These are phyloP conservation scores for Podospora bellae-mahoneyi DNA, from an alignment of 495 filamentous ascomycete genomes.

Conservation along the genomic window DNA sequence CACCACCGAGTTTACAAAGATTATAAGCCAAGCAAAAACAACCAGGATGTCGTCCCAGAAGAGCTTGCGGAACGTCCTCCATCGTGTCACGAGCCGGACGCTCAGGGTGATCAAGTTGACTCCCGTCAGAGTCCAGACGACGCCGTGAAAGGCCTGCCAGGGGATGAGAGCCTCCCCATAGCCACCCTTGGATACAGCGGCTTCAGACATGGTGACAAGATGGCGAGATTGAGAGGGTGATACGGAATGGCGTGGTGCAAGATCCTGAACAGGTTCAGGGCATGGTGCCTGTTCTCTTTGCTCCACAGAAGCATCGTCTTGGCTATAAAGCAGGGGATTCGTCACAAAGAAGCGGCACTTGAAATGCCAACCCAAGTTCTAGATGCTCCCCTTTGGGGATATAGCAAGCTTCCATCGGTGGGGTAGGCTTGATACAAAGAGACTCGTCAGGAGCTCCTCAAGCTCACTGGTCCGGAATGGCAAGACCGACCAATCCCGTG, in stretches of 20 bases:
- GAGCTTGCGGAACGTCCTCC: constrained; percentile 7
- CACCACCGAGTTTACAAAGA: constrained; percentile 5
- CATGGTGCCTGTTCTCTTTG: not conserved
- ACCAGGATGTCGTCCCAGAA: constrained; percentile 18
- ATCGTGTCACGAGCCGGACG: constrained; percentile 13
- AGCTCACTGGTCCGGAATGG: not conserved
- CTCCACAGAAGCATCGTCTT: not conserved
- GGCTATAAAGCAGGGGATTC: not conserved
- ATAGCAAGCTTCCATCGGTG: not conserved
- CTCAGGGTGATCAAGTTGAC: constrained; percentile 7
- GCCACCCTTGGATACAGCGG: not conserved
- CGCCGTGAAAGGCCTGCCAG: constrained; percentile 1
- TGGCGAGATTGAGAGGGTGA: not conserved
- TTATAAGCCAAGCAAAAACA: constrained; percentile 12
- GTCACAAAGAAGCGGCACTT: not conserved
- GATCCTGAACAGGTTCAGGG: not conserved
- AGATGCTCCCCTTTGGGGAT: not conserved
- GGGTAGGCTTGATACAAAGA: not conserved
- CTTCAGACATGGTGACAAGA: not conserved
- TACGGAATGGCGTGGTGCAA: not conserved
- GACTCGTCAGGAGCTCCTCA: not conserved
- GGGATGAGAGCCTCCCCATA: not conserved
- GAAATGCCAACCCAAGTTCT: not conserved
- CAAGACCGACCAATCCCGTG: not conserved
- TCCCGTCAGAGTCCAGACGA: constrained; percentile 12